These are phyloP conservation scores for Globisporangium spinosum DNA, from an alignment of 352 stramenopile genomes.

Conservation along the genomic window DNA sequence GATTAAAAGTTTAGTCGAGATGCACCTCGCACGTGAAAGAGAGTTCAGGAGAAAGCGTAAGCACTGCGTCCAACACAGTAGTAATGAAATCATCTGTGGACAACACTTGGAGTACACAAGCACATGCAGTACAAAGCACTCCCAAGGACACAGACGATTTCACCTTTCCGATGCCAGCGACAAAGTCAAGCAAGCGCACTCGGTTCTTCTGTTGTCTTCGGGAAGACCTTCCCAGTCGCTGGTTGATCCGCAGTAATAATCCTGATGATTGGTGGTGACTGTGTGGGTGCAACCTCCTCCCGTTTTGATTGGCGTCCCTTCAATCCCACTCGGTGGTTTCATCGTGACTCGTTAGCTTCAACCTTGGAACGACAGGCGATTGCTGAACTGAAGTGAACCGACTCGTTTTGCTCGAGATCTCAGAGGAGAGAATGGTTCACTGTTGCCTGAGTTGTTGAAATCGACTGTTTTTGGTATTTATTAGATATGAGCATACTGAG, in stretches of 20 bases:
- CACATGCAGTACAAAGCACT: too few species aligned
- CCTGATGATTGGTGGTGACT: too few species aligned
- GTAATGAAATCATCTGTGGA: too few species aligned
- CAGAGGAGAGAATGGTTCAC: neutral
- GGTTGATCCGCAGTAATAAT: too few species aligned
- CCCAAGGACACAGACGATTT: too few species aligned
- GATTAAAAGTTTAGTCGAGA: neutral
- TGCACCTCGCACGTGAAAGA: neutral
- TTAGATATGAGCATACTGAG: neutral
- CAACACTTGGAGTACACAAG: too few species aligned
- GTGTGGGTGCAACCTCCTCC: too few species aligned
- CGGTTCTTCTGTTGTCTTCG: too few species aligned
- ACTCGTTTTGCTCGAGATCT: neutral
- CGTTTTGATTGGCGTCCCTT: too few species aligned
- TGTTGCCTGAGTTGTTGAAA: neutral
- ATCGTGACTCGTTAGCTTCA: neutral
- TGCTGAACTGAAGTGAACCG: neutral
- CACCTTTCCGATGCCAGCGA: too few species aligned
- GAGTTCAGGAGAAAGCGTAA: neutral
- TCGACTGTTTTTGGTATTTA: neutral
- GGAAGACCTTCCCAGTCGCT: too few species aligned
- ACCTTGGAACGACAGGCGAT: neutral
- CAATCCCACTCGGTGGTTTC: neutral
- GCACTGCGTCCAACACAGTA: neutral
- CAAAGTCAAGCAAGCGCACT: neutral